These are phyloP conservation scores for Aphanomyces stellatus DNA, from an alignment of 352 stramenopile species.

Conservation along the genomic window DNA sequence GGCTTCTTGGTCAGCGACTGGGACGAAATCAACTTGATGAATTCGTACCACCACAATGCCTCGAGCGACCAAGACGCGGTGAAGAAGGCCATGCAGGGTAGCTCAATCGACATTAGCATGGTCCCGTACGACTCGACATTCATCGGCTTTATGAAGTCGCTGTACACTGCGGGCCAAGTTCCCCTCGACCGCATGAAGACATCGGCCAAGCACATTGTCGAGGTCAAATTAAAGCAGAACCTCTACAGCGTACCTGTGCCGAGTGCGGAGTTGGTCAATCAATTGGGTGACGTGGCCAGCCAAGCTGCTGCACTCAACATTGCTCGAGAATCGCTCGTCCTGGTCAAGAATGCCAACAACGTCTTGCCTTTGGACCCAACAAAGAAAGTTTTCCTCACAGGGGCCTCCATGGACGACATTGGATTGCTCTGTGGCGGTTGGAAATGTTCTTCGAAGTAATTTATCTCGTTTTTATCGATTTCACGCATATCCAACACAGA, in stretches of 20 bases:
- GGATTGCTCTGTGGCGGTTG: constrained; percentile 64
- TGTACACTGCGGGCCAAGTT: constrained; percentile 23
- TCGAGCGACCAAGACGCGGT: constrained; percentile 45
- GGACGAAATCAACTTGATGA: constrained; percentile 85
- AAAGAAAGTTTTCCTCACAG: constrained; percentile 42
- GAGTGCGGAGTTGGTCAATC: constrained; percentile 29
- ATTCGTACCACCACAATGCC: constrained; percentile 46
- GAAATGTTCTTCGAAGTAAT: no score
- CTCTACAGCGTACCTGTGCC: constrained; percentile 59
- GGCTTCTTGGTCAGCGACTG: constrained; percentile 90
- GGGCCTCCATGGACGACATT: constrained; percentile 54
- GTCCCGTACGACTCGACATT: constrained; percentile 63
- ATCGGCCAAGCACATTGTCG: constrained; percentile 52
- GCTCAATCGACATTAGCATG: constrained; percentile 89
- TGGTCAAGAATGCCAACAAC: constrained; percentile 67
- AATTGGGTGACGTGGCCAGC: constrained; percentile 46
- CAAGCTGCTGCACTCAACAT: constrained; percentile 44
- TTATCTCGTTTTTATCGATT: no score
- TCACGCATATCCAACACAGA: no score
- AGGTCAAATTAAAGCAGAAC: constrained; percentile 56
- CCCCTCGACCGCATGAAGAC: constrained; percentile 32
- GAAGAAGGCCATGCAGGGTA: constrained; percentile 52
- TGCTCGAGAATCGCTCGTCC: constrained; percentile 67
- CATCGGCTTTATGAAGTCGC: constrained; percentile 42
- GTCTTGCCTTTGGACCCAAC: constrained; percentile 29